Base-by-base conservation (phyloP, 345 rosid genomes). In the Salix koriyanagi region DNA sequence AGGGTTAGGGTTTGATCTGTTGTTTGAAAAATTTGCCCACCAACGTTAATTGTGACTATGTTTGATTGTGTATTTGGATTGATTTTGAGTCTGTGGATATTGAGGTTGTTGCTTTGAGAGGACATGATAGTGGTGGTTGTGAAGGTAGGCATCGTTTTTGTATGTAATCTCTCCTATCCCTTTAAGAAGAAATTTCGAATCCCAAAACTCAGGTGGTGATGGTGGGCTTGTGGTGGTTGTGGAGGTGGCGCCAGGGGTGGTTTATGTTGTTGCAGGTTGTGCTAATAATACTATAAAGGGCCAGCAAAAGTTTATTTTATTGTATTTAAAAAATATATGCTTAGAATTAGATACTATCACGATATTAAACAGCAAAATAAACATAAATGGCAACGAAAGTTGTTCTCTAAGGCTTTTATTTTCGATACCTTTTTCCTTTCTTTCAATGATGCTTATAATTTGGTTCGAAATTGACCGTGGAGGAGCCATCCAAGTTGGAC, bases 1-100 rank as follows among this genome's bases (percentile, higher is more conserved):
- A 85, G 75, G 62, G 84, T 16, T 28, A 94, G 79, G 73, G 99
- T 94, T 69, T 89, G 97, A 73, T 88, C 89, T 36, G 94, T 90
- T 21, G 98, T 89, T 48, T 94, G 98, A 77, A 96, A 92, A 44
- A 90, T 86, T 77, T 89, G 88, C 21, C 92, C 92, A 62, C 98
- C 98, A 6, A 94, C 97, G 73, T 92, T 88, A 66, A 96, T 70
- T 26, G 95, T 86, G 32, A 82, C 37, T 15, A 82, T 48, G 71
- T 74, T 76, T 12, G 84, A 58, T 18, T 3, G 21, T 3, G 74
- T 46, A 7, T 48, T 1, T 13, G 23, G 28, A 1, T 25, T 23
- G 2, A 54, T 15, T 30, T 65, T 69, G 58, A 69, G 37, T 18
- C 65, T 34, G 39, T 23, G 75, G 28, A 71, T 25, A 69, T 48